A percentile compares a stretch with the other conserved stretches of the same genome.
Evolutionary conservation across 306 rosid species (phyloP).

Genomic region (Arachis stenosperma): DNA sequence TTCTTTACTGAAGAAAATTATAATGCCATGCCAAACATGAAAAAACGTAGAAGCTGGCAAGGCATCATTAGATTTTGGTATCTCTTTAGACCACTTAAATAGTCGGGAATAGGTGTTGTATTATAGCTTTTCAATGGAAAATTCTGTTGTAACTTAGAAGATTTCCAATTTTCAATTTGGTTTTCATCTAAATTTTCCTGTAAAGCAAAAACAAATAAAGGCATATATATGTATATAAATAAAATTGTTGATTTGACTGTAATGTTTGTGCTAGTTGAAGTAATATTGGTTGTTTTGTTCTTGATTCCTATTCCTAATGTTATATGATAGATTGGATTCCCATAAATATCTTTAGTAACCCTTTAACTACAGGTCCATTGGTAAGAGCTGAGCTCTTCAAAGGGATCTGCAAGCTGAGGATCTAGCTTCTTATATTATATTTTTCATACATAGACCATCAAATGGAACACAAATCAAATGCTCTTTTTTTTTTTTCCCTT

Average conservation of each 20-base stretch:
- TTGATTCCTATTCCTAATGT: constrained; percentile 26
- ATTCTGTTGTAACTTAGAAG: constrained; percentile 13
- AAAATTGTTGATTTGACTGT: constrained; percentile 20
- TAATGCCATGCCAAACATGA: constrained; percentile 29
- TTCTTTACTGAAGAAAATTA: no score
- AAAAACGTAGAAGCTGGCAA: constrained; percentile 38
- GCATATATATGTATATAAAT: constrained; percentile 30
- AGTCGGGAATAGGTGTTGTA: constrained; percentile 18
- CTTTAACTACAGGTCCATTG: constrained; percentile 45
- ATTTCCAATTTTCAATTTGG: constrained; percentile 30
- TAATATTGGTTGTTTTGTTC: constrained; percentile 25
- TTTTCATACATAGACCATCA: background rate
- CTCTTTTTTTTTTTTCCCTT: background rate
- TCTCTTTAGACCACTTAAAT: constrained; percentile 24
- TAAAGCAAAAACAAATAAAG: constrained; percentile 36
- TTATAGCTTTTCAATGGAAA: constrained; percentile 31
- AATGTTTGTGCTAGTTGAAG: constrained; percentile 30
- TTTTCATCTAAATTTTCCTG: constrained; percentile 34
- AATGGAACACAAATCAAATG: background rate
- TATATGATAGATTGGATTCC: constrained; percentile 1
- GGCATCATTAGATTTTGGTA: background rate
- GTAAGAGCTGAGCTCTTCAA: constrained; percentile 43
- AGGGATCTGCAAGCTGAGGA: constrained; percentile 37
- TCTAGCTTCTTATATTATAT: background rate
- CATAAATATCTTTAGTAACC: constrained; percentile 1